Base-by-base conservation (phyloP, 2,329 filamentous ascomycete genomes). In the Colletotrichum camelliae region DNA sequence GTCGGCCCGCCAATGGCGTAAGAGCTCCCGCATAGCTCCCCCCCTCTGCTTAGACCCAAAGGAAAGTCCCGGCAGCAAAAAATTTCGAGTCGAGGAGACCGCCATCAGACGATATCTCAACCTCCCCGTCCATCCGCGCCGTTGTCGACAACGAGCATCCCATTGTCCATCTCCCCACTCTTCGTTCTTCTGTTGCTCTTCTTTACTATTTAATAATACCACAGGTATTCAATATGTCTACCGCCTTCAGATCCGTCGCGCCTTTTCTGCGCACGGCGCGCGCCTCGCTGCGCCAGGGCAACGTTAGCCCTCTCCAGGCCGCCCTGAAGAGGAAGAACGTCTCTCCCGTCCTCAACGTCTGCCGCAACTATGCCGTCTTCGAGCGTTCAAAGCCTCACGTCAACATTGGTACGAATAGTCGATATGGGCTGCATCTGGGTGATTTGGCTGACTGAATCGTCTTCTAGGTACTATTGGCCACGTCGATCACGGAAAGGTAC, bases 401-500 rank as follows among this genome's bases (percentile, higher is more conserved):
- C 80, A 99, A 99, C 89, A 97, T 99, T 84, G 97, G 97, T 95
- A 90, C 80, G 89, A 15, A 4, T 7, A 48, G 13, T 18, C 13
- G 70, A 52, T 16, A 15, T 60, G 60, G 71, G 24, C 27, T 82
- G 33, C 31, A 15, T 48, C 8, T 18, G 29, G 15, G 7, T 24
- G 5, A 10, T 43, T 55, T 29, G 24, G 62, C 78, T 82, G 74
- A 81, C 74, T 39, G 80, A n/a, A 5, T 61, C 35, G 21, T 35
- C 29, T 69, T 69, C 31, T 65, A 96, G 94, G 94, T 86, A 99
- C 97, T 81, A 99, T 99, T 88, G 97, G 97, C 82, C 97, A 99
- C 90, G 97, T 99, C 88, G 97, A 99, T 92, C 96, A 99, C 89
- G 96, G 96, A 90, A 99, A 99, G 94, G 96, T 98, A 88, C 74